phyloP scores from a whole-genome alignment of 805 yeast species.

The Candida insectalens region DNA sequence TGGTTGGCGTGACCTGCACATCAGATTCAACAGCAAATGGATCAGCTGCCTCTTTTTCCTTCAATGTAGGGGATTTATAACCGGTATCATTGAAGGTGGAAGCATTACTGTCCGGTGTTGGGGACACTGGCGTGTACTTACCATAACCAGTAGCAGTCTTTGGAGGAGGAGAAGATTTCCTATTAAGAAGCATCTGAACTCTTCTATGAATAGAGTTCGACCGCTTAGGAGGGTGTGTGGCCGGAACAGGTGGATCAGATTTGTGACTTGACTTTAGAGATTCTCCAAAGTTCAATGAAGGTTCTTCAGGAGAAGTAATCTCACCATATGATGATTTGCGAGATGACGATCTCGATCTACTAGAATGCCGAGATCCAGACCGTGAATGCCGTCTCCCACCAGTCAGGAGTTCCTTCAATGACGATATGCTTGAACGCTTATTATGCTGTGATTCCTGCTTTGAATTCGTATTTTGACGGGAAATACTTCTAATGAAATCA shows the following conservation, averaged over 20 bases:
- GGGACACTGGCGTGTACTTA: slow-evolving; percentile 41
- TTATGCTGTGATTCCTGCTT: slow-evolving; percentile 3
- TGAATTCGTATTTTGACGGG: slow-evolving; percentile 22
- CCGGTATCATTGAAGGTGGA: not conserved
- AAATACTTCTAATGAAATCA: slow-evolving; percentile 27
- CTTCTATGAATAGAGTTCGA: slow-evolving; percentile 42
- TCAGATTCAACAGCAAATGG: slow-evolving; percentile 1
- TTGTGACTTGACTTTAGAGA: slow-evolving; percentile 3
- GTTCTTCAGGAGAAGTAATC: slow-evolving; percentile 12
- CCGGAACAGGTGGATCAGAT: slow-evolving; percentile 6
- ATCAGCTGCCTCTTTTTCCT: not conserved
- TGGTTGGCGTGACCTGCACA: too few species aligned
- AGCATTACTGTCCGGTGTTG: not conserved
- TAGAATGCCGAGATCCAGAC: slow-evolving; percentile 5
- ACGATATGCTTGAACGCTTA: slow-evolving; percentile 26
- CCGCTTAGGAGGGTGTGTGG: slow-evolving; percentile 19
- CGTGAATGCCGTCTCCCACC: slow-evolving; percentile 21
- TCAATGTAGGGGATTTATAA: not conserved
- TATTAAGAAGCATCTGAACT: slow-evolving; percentile 38
- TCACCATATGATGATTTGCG: slow-evolving; percentile 8
- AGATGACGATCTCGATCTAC: slow-evolving; percentile 10
- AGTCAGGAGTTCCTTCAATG: slow-evolving; percentile 25
- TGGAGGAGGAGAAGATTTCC: slow-evolving; percentile 34
- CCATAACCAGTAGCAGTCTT: slow-evolving; percentile 82
- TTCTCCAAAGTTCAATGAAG: slow-evolving; percentile 12